Evolutionary conservation across 495 filamentous ascomycete species (phyloP).

Genomic region (Platismatia glauca): DNA sequence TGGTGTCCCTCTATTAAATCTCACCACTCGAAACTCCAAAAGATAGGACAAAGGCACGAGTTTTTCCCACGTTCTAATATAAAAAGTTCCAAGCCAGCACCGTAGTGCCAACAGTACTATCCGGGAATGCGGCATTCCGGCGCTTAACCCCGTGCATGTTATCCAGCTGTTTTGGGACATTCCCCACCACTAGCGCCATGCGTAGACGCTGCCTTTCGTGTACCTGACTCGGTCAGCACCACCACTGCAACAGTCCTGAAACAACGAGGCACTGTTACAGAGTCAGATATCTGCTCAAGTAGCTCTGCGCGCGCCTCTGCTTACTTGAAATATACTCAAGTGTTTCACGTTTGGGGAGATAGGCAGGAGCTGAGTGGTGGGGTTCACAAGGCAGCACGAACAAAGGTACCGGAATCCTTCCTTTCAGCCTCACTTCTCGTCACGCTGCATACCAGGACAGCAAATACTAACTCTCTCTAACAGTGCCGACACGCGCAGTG

Average conservation of each 20-base stretch:
- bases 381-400: constrained; percentile 11
- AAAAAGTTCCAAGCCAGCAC: too few species aligned
- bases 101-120: too few species aligned
- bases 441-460: background rate
- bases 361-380: constrained; percentile 8
- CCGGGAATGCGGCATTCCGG: background rate
- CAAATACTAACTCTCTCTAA: background rate
- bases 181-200: constrained; percentile 18
- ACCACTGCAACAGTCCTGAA: constrained; percentile 4
- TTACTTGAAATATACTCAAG: background rate
- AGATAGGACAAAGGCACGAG: too few species aligned
- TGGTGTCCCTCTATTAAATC: background rate
- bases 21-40: too few species aligned
- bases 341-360: background rate
- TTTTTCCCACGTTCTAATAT: too few species aligned
- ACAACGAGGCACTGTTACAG: constrained; percentile 1
- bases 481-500: background rate
- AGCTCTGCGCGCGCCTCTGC: background rate
- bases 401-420: constrained; percentile 8
- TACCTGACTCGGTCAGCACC: constrained; percentile 8
- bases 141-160: constrained; percentile 1
- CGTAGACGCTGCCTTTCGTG: constrained; percentile 6
- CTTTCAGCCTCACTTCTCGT: background rate
- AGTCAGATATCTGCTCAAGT: background rate
- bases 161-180: constrained; percentile 2